Conservation (phyloP, 345 rosid species). For the Firmiana major region DNA sequence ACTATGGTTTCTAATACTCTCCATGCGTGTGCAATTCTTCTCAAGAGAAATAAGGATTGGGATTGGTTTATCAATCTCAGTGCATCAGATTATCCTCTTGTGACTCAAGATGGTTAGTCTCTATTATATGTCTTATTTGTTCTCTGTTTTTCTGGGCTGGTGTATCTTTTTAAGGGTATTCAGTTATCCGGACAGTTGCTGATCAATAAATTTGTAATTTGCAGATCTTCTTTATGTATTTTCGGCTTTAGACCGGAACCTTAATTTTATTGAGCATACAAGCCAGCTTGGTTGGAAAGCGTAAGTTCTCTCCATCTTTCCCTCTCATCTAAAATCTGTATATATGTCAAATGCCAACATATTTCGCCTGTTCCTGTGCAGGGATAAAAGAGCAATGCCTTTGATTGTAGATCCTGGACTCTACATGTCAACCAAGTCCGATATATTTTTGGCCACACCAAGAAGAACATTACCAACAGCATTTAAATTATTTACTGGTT, state of each 20-base stretch:
- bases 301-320: conserved; percentile 45
- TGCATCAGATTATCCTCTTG: conserved; percentile 98
- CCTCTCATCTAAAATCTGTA: neutral
- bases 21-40: conserved; percentile 95
- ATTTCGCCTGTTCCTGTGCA: conserved; percentile 29
- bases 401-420: conserved; percentile 96
- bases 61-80: conserved; percentile 99
- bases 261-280: conserved; percentile 91
- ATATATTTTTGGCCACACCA: conserved; percentile 74
- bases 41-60: conserved; percentile 80
- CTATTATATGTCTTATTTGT: neutral
- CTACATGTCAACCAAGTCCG: conserved; percentile 62
- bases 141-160: conserved; percentile 1
- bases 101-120: conserved; percentile 90
- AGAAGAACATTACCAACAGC: conserved; percentile 82
- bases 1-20: conserved; percentile 99
- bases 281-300: conserved; percentile 93
- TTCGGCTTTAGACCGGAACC: conserved; percentile 56
- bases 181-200: neutral
- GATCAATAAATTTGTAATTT: conserved; percentile 17
- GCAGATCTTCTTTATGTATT: conserved; percentile 83
- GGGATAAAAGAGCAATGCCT: conserved; percentile 97
- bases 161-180: neutral
- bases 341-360: neutral
- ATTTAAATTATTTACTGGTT: conserved; percentile 89